Conservation (phyloP, 2,329 filamentous ascomycete species). For the Alternaria panax region DNA sequence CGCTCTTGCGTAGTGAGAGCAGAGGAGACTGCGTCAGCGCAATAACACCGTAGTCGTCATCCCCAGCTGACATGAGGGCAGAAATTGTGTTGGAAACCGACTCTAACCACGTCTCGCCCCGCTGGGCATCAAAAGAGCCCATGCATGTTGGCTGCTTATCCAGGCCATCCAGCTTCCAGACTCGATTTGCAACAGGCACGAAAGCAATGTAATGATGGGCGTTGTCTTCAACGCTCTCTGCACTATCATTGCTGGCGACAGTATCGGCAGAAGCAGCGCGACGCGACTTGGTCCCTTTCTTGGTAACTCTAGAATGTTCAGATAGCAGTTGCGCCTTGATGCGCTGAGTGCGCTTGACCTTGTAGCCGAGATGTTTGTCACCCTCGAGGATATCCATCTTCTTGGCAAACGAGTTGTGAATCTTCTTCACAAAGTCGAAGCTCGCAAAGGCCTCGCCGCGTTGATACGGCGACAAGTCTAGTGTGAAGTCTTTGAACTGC, state of each 20-base stretch:
- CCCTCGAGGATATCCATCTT: constrained; percentile 69
- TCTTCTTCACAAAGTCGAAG: constrained; percentile 77
- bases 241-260: constrained; percentile 48
- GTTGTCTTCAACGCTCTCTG: constrained; percentile 62
- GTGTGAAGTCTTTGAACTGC: constrained; percentile 76
- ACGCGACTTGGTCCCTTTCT: constrained; percentile 50
- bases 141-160: constrained; percentile 73
- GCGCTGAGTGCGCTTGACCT: constrained; percentile 55
- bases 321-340: constrained; percentile 21
- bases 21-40: constrained; percentile 75
- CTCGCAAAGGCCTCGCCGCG: constrained; percentile 78
- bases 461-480: constrained; percentile 71
- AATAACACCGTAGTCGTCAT: constrained; percentile 78
- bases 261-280: constrained; percentile 42
- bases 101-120: constrained; percentile 68
- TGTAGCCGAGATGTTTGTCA: constrained; percentile 73
- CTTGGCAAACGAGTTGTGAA: constrained; percentile 86
- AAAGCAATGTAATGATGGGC: constrained; percentile 91
- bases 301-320: constrained; percentile 39
- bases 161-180: constrained; percentile 92
- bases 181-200: constrained; percentile 73
- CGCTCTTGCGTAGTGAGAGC: constrained; percentile 52
- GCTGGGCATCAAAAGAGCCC: constrained; percentile 47
- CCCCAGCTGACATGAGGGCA: constrained; percentile 70
- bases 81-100: constrained; percentile 71